These are phyloP conservation scores for Cercospora citrullina DNA, from an alignment of 2,329 filamentous ascomycete genomes.

Conservation along the genomic window DNA sequence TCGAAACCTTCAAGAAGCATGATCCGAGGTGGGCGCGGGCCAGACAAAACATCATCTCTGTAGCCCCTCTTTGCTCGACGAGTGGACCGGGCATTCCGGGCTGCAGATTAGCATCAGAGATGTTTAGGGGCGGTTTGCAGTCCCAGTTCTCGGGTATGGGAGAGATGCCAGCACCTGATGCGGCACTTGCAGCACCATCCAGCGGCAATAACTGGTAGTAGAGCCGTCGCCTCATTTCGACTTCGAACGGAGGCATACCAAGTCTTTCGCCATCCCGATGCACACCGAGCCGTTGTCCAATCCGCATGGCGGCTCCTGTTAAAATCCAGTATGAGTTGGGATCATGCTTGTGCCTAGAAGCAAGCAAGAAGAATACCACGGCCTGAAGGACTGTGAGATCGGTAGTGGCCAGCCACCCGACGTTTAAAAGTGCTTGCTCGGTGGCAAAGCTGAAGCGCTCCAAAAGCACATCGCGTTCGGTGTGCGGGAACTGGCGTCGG, in stretches of 20 bases:
- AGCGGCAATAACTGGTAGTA: slow-evolving; percentile 62
- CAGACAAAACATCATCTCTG: slow-evolving; percentile 52
- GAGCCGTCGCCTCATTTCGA: slow-evolving; percentile 59
- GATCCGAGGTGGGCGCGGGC: slow-evolving; percentile 42
- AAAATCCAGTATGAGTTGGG: slow-evolving; percentile 61
- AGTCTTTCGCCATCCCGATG: slow-evolving; percentile 58
- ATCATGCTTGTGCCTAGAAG: slow-evolving; percentile 43
- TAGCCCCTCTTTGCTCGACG: slow-evolving; percentile 50
- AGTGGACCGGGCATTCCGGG: slow-evolving; percentile 51
- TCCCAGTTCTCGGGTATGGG: slow-evolving; percentile 27
- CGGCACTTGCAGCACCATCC: slow-evolving; percentile 42
- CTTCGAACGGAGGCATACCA: slow-evolving; percentile 54
- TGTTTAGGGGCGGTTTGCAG: slow-evolving; percentile 32
- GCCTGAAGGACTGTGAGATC: slow-evolving; percentile 67
- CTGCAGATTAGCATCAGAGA: slow-evolving; percentile 36
- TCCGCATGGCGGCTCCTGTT: slow-evolving; percentile 59
- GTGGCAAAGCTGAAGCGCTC: slow-evolving; percentile 48
- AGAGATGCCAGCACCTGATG: slow-evolving; percentile 27
- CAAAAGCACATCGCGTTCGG: slow-evolving; percentile 26
- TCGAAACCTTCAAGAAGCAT: slow-evolving; percentile 31
- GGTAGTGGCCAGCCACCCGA: slow-evolving; percentile 65
- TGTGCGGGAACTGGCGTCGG: slow-evolving; percentile 49
- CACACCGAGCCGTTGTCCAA: slow-evolving; percentile 60
- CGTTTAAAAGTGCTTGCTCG: slow-evolving; percentile 66
- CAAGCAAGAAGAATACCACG: slow-evolving; percentile 60